Evolutionary conservation across 805 yeast species (phyloP).

Genomic region (Kregervanrija delftensis): DNA sequence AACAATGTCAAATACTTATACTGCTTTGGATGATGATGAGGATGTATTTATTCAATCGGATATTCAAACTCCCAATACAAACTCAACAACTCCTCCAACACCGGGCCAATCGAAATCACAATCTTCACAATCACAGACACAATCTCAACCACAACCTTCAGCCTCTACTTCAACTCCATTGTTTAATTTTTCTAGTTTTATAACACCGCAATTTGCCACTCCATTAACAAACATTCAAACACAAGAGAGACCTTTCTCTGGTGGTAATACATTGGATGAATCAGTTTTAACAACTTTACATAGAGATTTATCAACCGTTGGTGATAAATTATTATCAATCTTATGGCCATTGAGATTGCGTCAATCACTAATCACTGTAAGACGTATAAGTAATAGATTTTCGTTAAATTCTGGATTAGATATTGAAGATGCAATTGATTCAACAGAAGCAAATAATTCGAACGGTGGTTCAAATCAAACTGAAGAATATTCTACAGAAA

Average conservation of each 20-base stretch:
- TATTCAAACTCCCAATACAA: slow-evolving; percentile 9
- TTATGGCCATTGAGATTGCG: slow-evolving; percentile 32
- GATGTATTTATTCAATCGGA: slow-evolving; percentile 30
- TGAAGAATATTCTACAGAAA: slow-evolving; percentile 29
- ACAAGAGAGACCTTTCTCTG: slow-evolving; percentile 44
- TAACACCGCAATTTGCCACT: slow-evolving; percentile 25
- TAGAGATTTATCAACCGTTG: slow-evolving; percentile 28
- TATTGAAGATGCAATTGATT: slow-evolving; percentile 19
- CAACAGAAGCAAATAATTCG: slow-evolving; percentile 8
- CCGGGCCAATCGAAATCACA: slow-evolving; percentile 4
- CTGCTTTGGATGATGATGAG: slow-evolving; percentile 17
- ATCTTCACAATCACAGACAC: not conserved
- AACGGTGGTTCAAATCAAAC: slow-evolving; percentile 12
- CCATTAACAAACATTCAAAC: slow-evolving; percentile 22
- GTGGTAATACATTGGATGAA: slow-evolving; percentile 55
- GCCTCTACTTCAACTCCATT: slow-evolving; percentile 7
- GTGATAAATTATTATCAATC: slow-evolving; percentile 28
- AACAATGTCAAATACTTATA: no score
- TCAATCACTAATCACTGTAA: slow-evolving; percentile 23
- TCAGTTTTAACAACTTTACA: slow-evolving; percentile 42
- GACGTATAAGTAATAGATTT: slow-evolving; percentile 15
- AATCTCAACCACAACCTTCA: slow-evolving; percentile 5
- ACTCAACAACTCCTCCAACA: slow-evolving; percentile 1
- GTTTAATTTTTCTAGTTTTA: slow-evolving; percentile 27
- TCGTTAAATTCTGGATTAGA: slow-evolving; percentile 9